These are phyloP conservation scores for Wickerhamomyces pijperi DNA, from an alignment of 805 yeast genomes.

Conservation along the genomic window DNA sequence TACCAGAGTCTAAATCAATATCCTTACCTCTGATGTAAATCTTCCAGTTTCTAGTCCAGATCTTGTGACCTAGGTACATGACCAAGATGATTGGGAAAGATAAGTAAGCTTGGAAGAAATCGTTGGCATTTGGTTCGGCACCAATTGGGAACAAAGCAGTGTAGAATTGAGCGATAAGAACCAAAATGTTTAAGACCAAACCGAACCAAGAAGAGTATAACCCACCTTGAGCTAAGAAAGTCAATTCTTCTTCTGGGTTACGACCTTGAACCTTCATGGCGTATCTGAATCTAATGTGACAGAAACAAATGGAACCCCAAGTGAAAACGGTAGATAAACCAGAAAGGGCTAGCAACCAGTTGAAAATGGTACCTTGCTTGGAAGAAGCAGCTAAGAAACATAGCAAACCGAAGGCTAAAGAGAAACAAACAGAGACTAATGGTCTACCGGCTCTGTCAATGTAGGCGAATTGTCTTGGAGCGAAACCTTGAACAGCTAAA, in stretches of 20 bases:
- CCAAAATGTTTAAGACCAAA: conserved; percentile 38
- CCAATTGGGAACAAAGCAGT: conserved; percentile 36
- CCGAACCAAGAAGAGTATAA: conserved; percentile 56
- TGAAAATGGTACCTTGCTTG: conserved; percentile 43
- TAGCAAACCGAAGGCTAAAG: conserved; percentile 40
- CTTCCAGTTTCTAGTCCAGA: conserved; percentile 30
- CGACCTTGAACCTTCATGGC: conserved; percentile 52
- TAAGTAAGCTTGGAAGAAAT: conserved; percentile 28
- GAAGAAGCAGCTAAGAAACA: conserved; percentile 52
- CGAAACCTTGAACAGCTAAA: conserved; percentile 37
- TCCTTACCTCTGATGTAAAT: conserved; percentile 31
- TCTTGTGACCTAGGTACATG: conserved; percentile 29
- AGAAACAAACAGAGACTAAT: conserved; percentile 29
- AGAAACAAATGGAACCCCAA: conserved; percentile 63
- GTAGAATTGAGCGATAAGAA: conserved; percentile 73
- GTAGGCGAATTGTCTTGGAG: conserved; percentile 35
- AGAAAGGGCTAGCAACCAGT: conserved; percentile 63
- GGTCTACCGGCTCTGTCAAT: conserved; percentile 46
- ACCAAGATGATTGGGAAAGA: conserved; percentile 29
- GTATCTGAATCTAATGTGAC: conserved; percentile 55
- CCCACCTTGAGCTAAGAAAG: conserved; percentile 59
- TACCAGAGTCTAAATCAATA: conserved; percentile 54
- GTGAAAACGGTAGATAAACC: conserved; percentile 64
- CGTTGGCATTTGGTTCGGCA: conserved; percentile 17
- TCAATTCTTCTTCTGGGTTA: conserved; percentile 47